Conservation (phyloP, 108 stramenopile genomes). For the Asterionellopsis glacialis region DNA sequence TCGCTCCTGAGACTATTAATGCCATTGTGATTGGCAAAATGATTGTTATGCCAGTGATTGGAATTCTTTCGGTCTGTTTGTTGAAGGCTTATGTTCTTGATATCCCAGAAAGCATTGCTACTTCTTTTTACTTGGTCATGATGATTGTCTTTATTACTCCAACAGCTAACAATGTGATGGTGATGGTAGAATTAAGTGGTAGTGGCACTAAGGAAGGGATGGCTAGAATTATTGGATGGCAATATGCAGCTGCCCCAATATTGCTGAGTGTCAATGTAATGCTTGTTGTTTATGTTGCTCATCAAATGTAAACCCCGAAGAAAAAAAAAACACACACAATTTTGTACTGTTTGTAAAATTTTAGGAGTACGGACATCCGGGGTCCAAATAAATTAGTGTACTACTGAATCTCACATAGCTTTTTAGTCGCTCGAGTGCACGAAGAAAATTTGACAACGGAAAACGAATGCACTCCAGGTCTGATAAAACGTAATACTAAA, state of each 20-base stretch:
- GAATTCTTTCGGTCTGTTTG: conserved; percentile 45
- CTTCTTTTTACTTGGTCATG: conserved; percentile 70
- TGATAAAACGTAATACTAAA: too few relatives aligned
- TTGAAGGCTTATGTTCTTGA: conserved; percentile 41
- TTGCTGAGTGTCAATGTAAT: conserved; percentile 55
- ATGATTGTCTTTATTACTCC: conserved; percentile 85
- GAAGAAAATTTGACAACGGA: too few relatives aligned
- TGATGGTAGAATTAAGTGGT: conserved; percentile 82
- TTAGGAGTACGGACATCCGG: too few relatives aligned
- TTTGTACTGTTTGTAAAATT: too few relatives aligned
- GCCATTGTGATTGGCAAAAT: conserved; percentile 74
- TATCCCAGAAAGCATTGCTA: conserved; percentile 76
- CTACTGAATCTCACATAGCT: too few relatives aligned
- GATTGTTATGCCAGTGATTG: conserved; percentile 76
- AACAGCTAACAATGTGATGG: conserved; percentile 88
- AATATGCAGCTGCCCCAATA: conserved; percentile 70
- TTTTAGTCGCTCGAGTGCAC: too few relatives aligned
- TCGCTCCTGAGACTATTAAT: conserved; percentile 46
- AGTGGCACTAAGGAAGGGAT: conserved; percentile 70
- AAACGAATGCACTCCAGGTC: too few relatives aligned
- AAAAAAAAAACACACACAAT: too few relatives aligned
- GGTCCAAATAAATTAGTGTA: too few relatives aligned
- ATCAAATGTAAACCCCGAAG: too few relatives aligned
- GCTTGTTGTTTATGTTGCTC: conserved; percentile 36
- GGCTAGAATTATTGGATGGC: conserved; percentile 73